A percentile compares a stretch with the other conserved stretches of the same genome.
Evolutionary conservation across 1,139 yeast species (phyloP).

Genomic region (Saccharomyces hybrid): DNA sequence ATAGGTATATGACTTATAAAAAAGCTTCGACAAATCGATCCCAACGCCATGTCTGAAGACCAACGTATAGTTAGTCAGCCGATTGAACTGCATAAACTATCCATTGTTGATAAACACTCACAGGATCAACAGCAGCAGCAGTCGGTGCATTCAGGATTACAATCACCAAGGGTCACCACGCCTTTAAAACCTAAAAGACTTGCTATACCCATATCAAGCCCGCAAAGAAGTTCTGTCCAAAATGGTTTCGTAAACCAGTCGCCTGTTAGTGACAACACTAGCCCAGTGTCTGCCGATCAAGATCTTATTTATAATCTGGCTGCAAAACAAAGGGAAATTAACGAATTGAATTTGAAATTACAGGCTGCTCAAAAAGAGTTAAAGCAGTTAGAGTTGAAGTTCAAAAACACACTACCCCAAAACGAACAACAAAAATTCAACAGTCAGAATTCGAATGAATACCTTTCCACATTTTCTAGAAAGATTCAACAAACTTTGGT

Average conservation of each 20-base stretch:
- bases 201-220: constrained; percentile 3
- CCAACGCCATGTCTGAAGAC: constrained; percentile 7
- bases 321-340: constrained; percentile 38
- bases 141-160: background rate
- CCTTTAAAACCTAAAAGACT: background rate
- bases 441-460: constrained; percentile 8
- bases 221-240: background rate
- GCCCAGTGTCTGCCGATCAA: constrained; percentile 2
- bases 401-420: background rate
- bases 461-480: background rate
- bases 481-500: constrained; percentile 15
- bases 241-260: background rate
- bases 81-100: constrained; percentile 29
- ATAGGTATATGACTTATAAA: background rate
- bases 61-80: constrained; percentile 31
- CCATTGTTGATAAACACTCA: constrained; percentile 19
- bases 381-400: constrained; percentile 27
- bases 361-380: constrained; percentile 34
- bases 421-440: background rate
- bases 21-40: background rate
- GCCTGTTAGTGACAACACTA: background rate
- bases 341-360: constrained; percentile 36
- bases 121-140: background rate
- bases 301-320: constrained; percentile 35
- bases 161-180: background rate